Percentiles rank a stretch among this genome's conserved stretches.
These are phyloP conservation scores for Calonectria honghensis DNA, from an alignment of 2,329 filamentous ascomycete species.

Conservation along the genomic window DNA sequence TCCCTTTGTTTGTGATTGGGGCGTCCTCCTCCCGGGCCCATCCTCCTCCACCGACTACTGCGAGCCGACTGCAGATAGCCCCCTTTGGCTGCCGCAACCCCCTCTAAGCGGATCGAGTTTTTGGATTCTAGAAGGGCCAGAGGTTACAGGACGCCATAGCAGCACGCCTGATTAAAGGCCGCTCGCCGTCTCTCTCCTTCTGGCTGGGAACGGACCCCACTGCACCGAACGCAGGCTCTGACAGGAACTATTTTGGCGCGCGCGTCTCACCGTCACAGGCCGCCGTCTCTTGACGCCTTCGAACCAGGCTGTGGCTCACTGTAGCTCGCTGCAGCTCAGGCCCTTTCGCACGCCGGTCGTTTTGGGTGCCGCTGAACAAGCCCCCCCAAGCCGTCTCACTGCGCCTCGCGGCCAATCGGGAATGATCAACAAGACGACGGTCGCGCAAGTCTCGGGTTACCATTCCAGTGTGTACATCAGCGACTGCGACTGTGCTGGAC, in stretches of 20 bases:
- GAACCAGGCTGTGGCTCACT: constrained; percentile 17
- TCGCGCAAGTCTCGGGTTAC: constrained; percentile 49
- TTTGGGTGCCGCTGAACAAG: constrained; percentile 35
- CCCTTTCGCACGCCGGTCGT: constrained; percentile 37
- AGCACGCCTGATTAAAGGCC: constrained; percentile 13
- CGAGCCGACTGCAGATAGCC: constrained; percentile 30
- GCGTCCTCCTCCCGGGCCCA: constrained; percentile 21
- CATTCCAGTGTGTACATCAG: constrained; percentile 49
- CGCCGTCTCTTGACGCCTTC: constrained; percentile 25
- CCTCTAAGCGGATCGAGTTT: constrained; percentile 30
- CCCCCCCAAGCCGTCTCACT: constrained; percentile 23
- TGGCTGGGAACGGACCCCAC: constrained; percentile 24
- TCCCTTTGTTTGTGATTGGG: constrained; percentile 20
- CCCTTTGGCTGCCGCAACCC: constrained; percentile 32
- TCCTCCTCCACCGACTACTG: constrained; percentile 28
- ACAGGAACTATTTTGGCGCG: constrained; percentile 35
- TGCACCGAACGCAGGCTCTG: constrained; percentile 17
- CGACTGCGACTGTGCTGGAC: constrained; percentile 31
- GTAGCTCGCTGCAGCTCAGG: constrained; percentile 17
- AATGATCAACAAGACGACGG: constrained; percentile 52
- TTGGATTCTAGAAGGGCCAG: constrained; percentile 31
- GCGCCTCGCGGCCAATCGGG: constrained; percentile 44
- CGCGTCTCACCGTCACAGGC: constrained; percentile 38
- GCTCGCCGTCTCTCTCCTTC: neutral
- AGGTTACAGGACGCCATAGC: constrained; percentile 1